Evolutionary conservation across 2,329 filamentous ascomycete genomes (phyloP), one percentile per base, ranked within the genome.

Genomic region (Cladosporium oxysporum): DNA sequence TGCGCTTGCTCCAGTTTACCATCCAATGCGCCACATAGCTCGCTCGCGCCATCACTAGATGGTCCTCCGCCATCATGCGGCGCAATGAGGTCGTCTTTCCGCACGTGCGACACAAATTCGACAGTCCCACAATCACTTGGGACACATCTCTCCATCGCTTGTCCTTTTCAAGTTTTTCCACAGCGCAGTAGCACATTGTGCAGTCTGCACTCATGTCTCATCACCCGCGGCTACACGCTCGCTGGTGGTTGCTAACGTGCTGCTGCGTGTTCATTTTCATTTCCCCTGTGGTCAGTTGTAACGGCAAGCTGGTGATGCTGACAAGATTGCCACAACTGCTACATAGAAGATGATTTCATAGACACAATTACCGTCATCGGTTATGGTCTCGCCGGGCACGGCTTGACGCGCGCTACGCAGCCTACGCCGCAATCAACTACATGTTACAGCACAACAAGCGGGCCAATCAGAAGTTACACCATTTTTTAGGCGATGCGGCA

Each of bases 401-500:
- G 8, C 50, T 53, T 53, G 26, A 53, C 50, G 50, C 50, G 50
- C 28, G 50, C 50, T 53, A 31, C 50, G 50, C 50, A 53, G 50
- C 18, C 28, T 53, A 53, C 50, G 28, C 50, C 50, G 50, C 50
- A 53, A 53, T 53, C 28, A 29, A 53, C 50, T 53, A n/a, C 37
- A 44, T 11, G 18, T n/a, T 21, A 3, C 23, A 21, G 16, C 28
- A 31, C 28, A 52, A 12, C 28, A 53, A 53, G 50, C 50, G 50
- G 11, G 5, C 28, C 50, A 31, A 53, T 53, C 26, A 53, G 16
- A 31, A 31, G 50, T 2, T 5, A 12, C 12, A 21, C 29, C 50
- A 31, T n/a, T 16, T 33, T 2, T 5, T 11, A 53, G 26, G 26
- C 16, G 8, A 53, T 31, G n/a, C 26, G 28, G 29, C 28, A 53